These are phyloP conservation scores for Nepenthes alata DNA, from an alignment of 179 eudicot genomes.

Conservation along the genomic window DNA sequence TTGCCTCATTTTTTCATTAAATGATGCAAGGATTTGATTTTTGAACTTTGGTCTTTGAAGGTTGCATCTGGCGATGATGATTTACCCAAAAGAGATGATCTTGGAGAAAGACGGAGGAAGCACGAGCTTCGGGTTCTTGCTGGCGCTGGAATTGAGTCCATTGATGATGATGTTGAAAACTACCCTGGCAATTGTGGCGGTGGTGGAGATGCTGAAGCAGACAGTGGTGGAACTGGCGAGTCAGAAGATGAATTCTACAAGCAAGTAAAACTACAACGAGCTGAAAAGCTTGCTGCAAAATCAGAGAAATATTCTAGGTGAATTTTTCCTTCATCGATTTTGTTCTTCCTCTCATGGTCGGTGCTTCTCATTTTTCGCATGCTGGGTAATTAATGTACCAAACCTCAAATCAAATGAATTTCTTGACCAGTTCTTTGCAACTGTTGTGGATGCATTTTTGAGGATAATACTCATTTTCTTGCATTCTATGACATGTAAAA, in stretches of 20 bases:
- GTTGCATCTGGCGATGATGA: constrained; percentile 89
- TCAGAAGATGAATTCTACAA: constrained; percentile 51
- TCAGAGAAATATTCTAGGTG: constrained; percentile 54
- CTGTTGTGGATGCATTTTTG: too few species aligned
- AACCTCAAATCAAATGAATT: too few species aligned
- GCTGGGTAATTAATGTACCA: too few species aligned
- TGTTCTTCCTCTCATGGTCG: background rate
- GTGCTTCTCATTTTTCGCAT: too few species aligned
- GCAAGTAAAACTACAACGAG: constrained; percentile 37
- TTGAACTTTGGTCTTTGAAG: constrained; percentile 19
- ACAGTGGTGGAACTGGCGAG: constrained; percentile 24
- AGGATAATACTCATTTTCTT: too few species aligned
- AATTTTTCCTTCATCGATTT: background rate
- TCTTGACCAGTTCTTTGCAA: too few species aligned
- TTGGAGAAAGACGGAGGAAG: constrained; percentile 90
- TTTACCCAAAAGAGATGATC: constrained; percentile 78
- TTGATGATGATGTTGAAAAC: constrained; percentile 27
- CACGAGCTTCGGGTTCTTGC: constrained; percentile 75
- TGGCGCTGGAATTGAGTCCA: constrained; percentile 50
- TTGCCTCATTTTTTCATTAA: background rate
- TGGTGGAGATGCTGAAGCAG: constrained; percentile 23
- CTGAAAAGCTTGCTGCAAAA: constrained; percentile 52
- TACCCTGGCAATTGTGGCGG: constrained; percentile 20
- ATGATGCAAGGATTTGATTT: background rate
- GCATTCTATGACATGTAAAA: too few species aligned